Evolutionary conservation across 2,329 filamentous ascomycete genomes (phyloP).

Genomic region (Diaporthe amygdali): DNA sequence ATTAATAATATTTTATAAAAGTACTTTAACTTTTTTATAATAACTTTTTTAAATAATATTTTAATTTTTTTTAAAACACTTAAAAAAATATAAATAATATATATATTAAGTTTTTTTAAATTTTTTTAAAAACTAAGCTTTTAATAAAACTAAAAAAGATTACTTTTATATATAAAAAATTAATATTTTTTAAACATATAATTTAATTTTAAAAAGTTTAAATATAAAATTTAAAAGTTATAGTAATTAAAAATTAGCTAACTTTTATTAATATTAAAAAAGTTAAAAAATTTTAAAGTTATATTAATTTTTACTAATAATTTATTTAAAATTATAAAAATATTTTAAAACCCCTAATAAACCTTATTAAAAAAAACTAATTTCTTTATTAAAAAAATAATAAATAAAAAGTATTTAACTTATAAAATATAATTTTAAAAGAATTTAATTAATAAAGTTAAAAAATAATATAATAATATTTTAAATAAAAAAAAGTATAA

Average conservation of each 20-base stretch:
- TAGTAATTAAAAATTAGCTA: background rate
- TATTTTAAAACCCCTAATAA: background rate
- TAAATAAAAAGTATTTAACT: background rate
- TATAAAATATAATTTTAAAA: background rate
- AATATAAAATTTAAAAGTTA: background rate
- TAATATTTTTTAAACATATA: background rate
- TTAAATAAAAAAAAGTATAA: too few relatives aligned
- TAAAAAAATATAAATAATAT: background rate
- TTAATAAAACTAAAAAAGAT: background rate
- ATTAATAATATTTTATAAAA: background rate
- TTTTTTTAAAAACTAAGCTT: too few relatives aligned
- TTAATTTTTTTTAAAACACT: too few relatives aligned
- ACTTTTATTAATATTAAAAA: background rate
- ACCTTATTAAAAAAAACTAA: background rate
- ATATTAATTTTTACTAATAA: slow-evolving; percentile 3
- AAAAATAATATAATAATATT: background rate
- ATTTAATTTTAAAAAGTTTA: background rate
- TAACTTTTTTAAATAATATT: background rate
- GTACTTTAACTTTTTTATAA: background rate
- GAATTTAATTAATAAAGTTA: background rate
- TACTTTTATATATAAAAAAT: background rate
- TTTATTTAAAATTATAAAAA: background rate
- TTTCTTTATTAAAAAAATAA: background rate
- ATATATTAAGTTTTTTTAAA: background rate
- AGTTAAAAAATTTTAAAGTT: background rate